phyloP scores from a whole-genome alignment of 2,329 filamentous ascomycete genomes.

The Sarocladiaceae sp. region DNA sequence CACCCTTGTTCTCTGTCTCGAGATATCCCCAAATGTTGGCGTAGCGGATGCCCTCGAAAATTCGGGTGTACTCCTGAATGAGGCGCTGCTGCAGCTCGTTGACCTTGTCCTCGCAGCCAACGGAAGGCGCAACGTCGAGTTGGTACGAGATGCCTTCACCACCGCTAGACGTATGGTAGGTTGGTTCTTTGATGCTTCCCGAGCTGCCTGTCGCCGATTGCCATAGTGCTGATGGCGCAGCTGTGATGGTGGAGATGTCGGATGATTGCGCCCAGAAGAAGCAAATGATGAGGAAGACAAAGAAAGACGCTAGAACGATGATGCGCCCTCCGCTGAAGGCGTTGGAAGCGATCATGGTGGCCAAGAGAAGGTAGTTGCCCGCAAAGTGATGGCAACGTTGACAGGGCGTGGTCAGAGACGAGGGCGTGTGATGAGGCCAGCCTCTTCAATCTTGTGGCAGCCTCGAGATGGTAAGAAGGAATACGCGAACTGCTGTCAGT shows the following conservation, averaged over 20 bases:
- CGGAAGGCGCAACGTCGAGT: conserved; percentile 14
- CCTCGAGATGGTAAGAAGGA: background rate
- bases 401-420: background rate
- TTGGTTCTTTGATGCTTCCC: background rate
- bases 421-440: background rate
- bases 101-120: conserved; percentile 19
- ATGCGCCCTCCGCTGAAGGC: conserved; percentile 7
- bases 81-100: conserved; percentile 21
- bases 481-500: background rate
- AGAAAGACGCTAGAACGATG: conserved; percentile 2
- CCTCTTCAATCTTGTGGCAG: background rate
- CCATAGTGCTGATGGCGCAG: conserved; percentile 5
- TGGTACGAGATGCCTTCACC: conserved; percentile 18
- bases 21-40: conserved; percentile 23
- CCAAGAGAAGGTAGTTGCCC: background rate
- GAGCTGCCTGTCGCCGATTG: conserved; percentile 4
- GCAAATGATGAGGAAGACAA: background rate
- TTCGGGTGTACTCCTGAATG: conserved; percentile 19
- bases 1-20: conserved; percentile 23
- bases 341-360: conserved; percentile 1
- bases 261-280: background rate
- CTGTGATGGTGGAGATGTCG: conserved; percentile 5
- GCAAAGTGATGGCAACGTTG: background rate
- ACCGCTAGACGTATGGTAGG: conserved; percentile 1
- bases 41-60: conserved; percentile 19